Percentiles rank a stretch among this genome's conserved stretches.
phyloP scores from a whole-genome alignment of 495 filamentous ascomycete species.

The Neurospora sp. region DNA sequence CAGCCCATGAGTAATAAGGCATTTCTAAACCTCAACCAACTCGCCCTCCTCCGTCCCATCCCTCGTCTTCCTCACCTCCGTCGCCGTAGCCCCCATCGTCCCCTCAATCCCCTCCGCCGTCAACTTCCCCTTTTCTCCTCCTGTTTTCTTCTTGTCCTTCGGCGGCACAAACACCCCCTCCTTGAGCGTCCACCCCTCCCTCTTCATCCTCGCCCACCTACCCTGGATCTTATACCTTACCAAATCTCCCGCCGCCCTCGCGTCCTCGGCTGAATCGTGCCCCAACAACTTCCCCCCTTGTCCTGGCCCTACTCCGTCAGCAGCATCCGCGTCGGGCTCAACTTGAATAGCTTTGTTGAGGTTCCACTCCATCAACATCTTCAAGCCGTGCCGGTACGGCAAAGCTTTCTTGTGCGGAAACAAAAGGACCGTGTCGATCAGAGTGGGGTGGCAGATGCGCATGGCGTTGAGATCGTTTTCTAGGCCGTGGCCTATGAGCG shows the following conservation, averaged over 20 bases:
- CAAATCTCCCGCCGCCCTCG: constrained; percentile 76
- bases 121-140: too few relatives aligned
- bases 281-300: constrained; percentile 32
- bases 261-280: constrained; percentile 86
- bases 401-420: constrained; percentile 69
- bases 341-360: constrained; percentile 71
- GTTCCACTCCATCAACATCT: constrained; percentile 50
- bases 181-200: constrained; percentile 51
- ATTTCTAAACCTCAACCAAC: background rate
- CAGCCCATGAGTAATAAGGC: background rate
- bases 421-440: constrained; percentile 80
- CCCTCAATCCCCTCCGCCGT: background rate
- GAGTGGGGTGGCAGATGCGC: constrained; percentile 70
- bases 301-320: background rate
- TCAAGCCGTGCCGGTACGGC: constrained; percentile 66
- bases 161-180: constrained; percentile 42
- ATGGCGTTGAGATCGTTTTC: constrained; percentile 87
- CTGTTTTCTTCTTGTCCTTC: background rate
- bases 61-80: background rate
- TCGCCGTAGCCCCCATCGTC: background rate
- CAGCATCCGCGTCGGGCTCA: constrained; percentile 38
- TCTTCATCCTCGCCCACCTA: constrained; percentile 53
- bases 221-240: constrained; percentile 56
- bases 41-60: background rate
- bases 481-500: constrained; percentile 83